Evolutionary conservation across 2,329 filamentous ascomycete species (phyloP).

Genomic region (Trichoderma harzianum): DNA sequence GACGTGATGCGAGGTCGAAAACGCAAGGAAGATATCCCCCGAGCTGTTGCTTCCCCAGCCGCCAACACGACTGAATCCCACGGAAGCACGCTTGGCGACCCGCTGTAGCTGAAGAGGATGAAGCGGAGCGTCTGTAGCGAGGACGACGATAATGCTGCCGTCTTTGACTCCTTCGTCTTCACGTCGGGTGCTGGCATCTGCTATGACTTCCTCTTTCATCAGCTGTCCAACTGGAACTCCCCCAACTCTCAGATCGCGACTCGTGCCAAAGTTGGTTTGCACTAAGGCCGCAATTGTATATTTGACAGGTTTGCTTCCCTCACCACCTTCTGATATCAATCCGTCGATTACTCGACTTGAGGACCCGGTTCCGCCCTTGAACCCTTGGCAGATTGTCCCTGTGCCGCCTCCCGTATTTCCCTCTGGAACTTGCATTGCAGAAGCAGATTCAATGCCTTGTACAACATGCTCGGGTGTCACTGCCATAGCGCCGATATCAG

Average conservation of each 20-base stretch:
- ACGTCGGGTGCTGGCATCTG: conserved; percentile 36
- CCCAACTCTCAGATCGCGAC: conserved; percentile 50
- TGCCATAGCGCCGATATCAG: conserved; percentile 51
- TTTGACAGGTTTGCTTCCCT: conserved; percentile 27
- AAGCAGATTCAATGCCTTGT: conserved; percentile 49
- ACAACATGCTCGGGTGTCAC: conserved; percentile 50
- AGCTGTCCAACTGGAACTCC: conserved; percentile 57
- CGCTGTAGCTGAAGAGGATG: conserved; percentile 53
- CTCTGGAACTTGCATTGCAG: conserved; percentile 49
- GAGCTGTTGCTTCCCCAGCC: conserved; percentile 55
- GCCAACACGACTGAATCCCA: conserved; percentile 55
- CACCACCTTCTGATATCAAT: conserved; percentile 32
- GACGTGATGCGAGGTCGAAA: conserved; percentile 54
- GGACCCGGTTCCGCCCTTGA: conserved; percentile 61
- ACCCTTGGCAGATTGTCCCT: conserved; percentile 59
- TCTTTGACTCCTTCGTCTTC: conserved; percentile 48
- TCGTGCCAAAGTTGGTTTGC: conserved; percentile 59
- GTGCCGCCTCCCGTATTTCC: conserved; percentile 61
- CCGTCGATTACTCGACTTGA: conserved; percentile 46
- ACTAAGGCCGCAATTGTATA: conserved; percentile 58
- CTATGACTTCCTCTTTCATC: conserved; percentile 28
- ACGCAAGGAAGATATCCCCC: conserved; percentile 60
- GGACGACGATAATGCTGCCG: conserved; percentile 56
- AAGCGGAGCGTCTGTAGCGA: conserved; percentile 59
- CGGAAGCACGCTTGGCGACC: conserved; percentile 53